Base-by-base conservation (phyloP, 768 basidiomycete species). In the Galerina marginata region DNA sequence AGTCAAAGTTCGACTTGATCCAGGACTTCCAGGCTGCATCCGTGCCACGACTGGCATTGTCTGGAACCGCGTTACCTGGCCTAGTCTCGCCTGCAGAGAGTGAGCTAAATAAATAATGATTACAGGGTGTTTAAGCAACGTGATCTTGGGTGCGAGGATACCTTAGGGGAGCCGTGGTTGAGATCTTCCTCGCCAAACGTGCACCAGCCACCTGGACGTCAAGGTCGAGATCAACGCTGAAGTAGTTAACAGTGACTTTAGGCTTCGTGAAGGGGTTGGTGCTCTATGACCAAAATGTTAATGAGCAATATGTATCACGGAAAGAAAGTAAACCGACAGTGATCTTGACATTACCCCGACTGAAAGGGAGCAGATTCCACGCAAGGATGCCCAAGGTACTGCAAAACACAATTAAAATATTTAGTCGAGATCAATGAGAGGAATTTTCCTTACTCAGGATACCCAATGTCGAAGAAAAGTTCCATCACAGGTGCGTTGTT, bases 331-430 rank as follows among this genome's bases (percentile, higher is more conserved):
- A 16, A 59, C 57, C 40, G 42, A 83, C 82, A 9, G 71, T 78
- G 64, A 85, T 81, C 52, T 72, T 73, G 36, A 85, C 81, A n/a
- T 66, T 77, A 4, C 85, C 85, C 23, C 84, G 72, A 69, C 81
- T 81, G 72, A 85, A 86, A 2, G 84, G 84, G 4, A 86, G 75
- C 15, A 86, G 75, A 55, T 78, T 77, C 84, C 85, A 86, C 71
- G 79, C 75, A 59, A 77, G 73, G 51, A 86, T 78, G 1, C 84
- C 84, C 14, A 85, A 59, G 9, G 71, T 76, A 50, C 81, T 82
- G 55, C 29, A 20, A 58, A 20, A 42, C 37, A 4, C 36, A 33
- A 43, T 33, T 5, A 23, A 11, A 2, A 5, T 12, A 51, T 11
- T 38, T 3, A 6, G 20, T 7, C 37, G 29, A 9, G 5, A 38